Evolutionary conservation across 805 yeast genomes (phyloP).

Genomic region (Ogataea henricii): DNA sequence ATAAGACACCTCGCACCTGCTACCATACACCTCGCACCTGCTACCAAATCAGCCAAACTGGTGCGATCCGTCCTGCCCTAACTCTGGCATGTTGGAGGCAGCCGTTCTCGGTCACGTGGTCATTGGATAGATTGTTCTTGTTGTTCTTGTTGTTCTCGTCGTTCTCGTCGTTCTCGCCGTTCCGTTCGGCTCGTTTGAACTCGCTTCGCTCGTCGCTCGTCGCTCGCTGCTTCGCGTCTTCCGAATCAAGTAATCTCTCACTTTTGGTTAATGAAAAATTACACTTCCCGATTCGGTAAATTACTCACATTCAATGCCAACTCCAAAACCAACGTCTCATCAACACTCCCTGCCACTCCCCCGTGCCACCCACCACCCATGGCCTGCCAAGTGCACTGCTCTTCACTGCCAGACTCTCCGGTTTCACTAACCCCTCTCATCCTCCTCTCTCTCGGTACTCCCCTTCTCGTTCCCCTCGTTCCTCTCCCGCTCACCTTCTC

Average conservation of each 20-base stretch:
- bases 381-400: too few species aligned
- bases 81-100: too few species aligned
- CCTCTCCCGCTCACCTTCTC: too few species aligned
- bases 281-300: constrained; percentile 13
- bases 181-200: background rate
- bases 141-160: constrained; percentile 6
- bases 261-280: constrained; percentile 10
- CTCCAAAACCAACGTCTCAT: background rate
- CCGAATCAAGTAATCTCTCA: constrained; percentile 1
- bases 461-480: background rate
- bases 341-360: background rate
- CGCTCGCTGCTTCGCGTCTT: background rate
- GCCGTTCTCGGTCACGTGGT: too few species aligned
- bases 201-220: background rate
- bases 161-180: too few species aligned
- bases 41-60: too few species aligned
- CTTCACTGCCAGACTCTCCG: background rate
- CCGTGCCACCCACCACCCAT: background rate
- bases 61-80: too few species aligned
- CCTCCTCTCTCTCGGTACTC: background rate
- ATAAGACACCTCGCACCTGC: too few species aligned
- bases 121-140: too few species aligned
- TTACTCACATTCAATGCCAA: background rate
- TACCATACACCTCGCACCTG: too few species aligned
- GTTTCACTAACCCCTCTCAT: background rate